phyloP scores from a whole-genome alignment of 352 stramenopile genomes.

The Paralagenidium karlingii region DNA sequence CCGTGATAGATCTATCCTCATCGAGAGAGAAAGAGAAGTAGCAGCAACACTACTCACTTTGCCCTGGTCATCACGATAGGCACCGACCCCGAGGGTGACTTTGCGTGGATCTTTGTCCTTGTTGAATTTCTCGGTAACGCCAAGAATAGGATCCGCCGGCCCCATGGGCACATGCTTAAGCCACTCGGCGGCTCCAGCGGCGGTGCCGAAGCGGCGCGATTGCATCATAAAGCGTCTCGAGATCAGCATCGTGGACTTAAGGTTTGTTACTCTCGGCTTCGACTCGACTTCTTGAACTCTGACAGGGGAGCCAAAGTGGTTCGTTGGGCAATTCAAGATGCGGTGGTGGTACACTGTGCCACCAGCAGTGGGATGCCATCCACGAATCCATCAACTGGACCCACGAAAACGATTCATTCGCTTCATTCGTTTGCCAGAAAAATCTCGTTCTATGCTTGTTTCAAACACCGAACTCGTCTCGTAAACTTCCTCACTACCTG shows the following conservation, averaged over 20 bases:
- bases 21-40: slow-evolving; percentile 2
- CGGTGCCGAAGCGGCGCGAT: slow-evolving; percentile 28
- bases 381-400: too few species aligned
- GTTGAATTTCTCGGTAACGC: slow-evolving; percentile 87
- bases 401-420: too few species aligned
- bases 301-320: too few species aligned
- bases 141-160: slow-evolving; percentile 94
- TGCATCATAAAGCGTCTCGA: slow-evolving; percentile 5
- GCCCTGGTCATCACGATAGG: slow-evolving; percentile 92
- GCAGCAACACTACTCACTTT: too few species aligned
- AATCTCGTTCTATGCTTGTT: too few species aligned
- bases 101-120: slow-evolving; percentile 92
- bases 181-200: slow-evolving; percentile 31
- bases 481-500: too few species aligned
- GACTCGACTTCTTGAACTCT: slow-evolving; percentile 2
- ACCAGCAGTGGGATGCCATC: too few species aligned
- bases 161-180: slow-evolving; percentile 86
- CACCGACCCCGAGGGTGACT: slow-evolving; percentile 97
- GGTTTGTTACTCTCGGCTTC: slow-evolving; percentile 12
- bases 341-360: too few species aligned
- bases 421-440: too few species aligned
- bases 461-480: too few species aligned
- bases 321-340: too few species aligned
- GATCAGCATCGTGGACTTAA: neutral
- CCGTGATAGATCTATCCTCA: neutral